These are phyloP conservation scores for Dendrocalamus latiflorus DNA, from an alignment of 202 grass and related monocot genomes.

Conservation along the genomic window DNA sequence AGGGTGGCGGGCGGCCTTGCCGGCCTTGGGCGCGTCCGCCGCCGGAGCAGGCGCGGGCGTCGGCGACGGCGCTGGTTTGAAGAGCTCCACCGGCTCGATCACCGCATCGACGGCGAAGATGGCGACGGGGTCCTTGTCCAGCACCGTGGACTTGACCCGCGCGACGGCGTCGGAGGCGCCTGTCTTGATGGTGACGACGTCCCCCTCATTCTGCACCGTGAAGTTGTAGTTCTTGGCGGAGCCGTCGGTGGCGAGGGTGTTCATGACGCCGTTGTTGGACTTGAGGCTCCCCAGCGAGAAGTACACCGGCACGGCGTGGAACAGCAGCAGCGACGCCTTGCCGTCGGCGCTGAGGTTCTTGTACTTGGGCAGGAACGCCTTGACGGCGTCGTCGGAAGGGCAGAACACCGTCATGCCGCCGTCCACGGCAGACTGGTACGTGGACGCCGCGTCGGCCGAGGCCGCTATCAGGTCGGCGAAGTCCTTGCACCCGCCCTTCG, in stretches of 20 bases:
- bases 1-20: conserved; percentile 21
- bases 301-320: conserved; percentile 73
- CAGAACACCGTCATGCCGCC: conserved; percentile 78
- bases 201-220: conserved; percentile 68
- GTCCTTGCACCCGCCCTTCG: conserved; percentile 68
- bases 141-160: conserved; percentile 39
- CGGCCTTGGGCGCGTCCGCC: conserved; percentile 40
- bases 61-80: conserved; percentile 35
- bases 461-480: conserved; percentile 69
- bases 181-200: conserved; percentile 60
- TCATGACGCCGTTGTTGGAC: conserved; percentile 74
- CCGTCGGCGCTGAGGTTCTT: conserved; percentile 60
- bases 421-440: conserved; percentile 49
- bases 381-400: conserved; percentile 57
- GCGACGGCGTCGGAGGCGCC: conserved; percentile 26
- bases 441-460: conserved; percentile 47
- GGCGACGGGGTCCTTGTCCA: conserved; percentile 55
- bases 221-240: conserved; percentile 65
- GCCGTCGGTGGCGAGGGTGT: conserved; percentile 85
- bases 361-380: conserved; percentile 55
- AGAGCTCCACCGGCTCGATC: conserved; percentile 62
- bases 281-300: conserved; percentile 69
- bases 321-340: conserved; percentile 66
- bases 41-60: background rate
- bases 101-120: conserved; percentile 54